These are phyloP conservation scores for Kurtzmaniella quercitrusa DNA, from an alignment of 1,139 yeast genomes.

Conservation along the genomic window DNA sequence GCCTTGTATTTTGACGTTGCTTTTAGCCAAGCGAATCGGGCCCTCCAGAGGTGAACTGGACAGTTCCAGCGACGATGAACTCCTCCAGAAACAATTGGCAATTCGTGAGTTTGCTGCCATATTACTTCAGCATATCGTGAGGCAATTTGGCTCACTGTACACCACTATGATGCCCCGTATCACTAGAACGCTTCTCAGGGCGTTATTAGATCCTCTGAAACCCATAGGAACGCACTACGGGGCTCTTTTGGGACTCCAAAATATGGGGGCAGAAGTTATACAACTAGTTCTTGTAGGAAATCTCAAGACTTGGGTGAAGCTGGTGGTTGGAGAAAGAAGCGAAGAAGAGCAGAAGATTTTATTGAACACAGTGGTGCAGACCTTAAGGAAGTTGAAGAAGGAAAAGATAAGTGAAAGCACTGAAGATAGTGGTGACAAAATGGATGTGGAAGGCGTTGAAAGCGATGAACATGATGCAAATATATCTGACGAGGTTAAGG, in stretches of 20 bases:
- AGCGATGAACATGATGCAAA: conserved; percentile 28
- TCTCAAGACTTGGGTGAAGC: conserved; percentile 70
- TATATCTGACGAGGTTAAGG: conserved; percentile 40
- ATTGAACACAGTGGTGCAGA: conserved; percentile 49
- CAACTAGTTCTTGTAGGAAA: conserved; percentile 84
- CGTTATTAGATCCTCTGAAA: conserved; percentile 72
- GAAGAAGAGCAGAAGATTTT: conserved; percentile 44
- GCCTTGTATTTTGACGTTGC: conserved; percentile 89
- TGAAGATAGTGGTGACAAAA: conserved; percentile 15
- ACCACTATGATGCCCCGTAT: conserved; percentile 91
- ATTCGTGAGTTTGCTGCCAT: conserved; percentile 89
- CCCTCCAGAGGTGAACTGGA: conserved; percentile 36
- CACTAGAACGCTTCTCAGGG: conserved; percentile 85
- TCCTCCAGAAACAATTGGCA: conserved; percentile 45
- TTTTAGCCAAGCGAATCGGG: conserved; percentile 89
- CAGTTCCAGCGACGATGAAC: conserved; percentile 16
- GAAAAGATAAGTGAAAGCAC: conserved; percentile 12
- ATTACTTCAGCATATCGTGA: conserved; percentile 69
- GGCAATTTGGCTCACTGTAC: conserved; percentile 79
- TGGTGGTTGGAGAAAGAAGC: conserved; percentile 39
- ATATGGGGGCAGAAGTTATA: conserved; percentile 84
- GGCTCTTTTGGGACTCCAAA: conserved; percentile 77
- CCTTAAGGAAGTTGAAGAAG: conserved; percentile 39
- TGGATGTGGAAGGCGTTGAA: conserved; percentile 18
- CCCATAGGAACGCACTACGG: conserved; percentile 93